Evolutionary conservation across 495 filamentous ascomycete genomes (phyloP).

Genomic region (Lasiosphaeria hispida): DNA sequence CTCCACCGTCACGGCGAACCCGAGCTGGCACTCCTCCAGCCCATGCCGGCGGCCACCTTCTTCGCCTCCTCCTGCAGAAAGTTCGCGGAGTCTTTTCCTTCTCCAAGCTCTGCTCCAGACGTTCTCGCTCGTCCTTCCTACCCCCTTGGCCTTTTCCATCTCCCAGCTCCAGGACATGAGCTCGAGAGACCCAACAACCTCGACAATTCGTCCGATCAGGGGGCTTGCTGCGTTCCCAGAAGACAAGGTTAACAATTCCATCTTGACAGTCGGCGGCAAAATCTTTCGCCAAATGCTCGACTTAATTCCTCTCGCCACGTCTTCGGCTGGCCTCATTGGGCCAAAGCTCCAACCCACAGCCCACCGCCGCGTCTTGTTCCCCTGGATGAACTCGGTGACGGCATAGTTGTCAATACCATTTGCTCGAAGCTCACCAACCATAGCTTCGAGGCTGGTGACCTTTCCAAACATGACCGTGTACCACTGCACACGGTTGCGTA

Average conservation of each 20-base stretch:
- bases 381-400: slow-evolving; percentile 76
- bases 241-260: slow-evolving; percentile 17
- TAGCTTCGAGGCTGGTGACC: slow-evolving; percentile 60
- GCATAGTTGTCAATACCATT: slow-evolving; percentile 73
- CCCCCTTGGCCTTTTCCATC: slow-evolving; percentile 24
- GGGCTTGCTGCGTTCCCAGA: slow-evolving; percentile 7
- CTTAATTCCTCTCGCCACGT: slow-evolving; percentile 54
- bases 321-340: slow-evolving; percentile 61
- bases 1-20: slow-evolving; percentile 26
- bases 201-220: slow-evolving; percentile 18
- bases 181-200: slow-evolving; percentile 54
- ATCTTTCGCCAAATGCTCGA: slow-evolving; percentile 57
- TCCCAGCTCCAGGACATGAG: slow-evolving; percentile 49
- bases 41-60: slow-evolving; percentile 4
- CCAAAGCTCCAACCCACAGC: slow-evolving; percentile 84
- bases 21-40: slow-evolving; percentile 21
- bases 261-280: slow-evolving; percentile 54
- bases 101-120: slow-evolving; percentile 54
- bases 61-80: slow-evolving; percentile 11
- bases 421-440: slow-evolving; percentile 61
- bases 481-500: slow-evolving; percentile 69
- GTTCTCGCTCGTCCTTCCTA: slow-evolving; percentile 41
- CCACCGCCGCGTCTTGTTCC: slow-evolving; percentile 80
- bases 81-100: slow-evolving; percentile 30
- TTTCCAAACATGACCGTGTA: slow-evolving; percentile 93